Conservation (phyloP, 2,329 filamentous ascomycete genomes). For the Fusarium luffae region DNA sequence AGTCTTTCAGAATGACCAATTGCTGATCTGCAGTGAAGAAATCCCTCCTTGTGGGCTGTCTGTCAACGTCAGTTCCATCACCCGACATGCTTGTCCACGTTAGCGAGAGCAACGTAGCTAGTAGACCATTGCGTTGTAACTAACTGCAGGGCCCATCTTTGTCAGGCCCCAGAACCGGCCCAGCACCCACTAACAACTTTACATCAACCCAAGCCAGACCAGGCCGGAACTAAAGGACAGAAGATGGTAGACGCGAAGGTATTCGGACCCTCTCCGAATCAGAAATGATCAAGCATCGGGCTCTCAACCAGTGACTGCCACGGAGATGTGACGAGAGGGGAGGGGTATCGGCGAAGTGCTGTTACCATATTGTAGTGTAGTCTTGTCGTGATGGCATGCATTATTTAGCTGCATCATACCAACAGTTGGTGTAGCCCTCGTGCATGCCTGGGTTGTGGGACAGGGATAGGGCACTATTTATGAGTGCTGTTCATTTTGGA, state of each 20-base stretch:
- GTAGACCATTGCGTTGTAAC: background rate
- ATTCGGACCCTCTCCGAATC: slow-evolving; percentile 19
- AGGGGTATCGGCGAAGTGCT: slow-evolving; percentile 23
- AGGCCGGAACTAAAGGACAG: slow-evolving; percentile 2
- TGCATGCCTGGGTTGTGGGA: slow-evolving; percentile 5
- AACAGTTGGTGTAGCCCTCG: slow-evolving; percentile 14
- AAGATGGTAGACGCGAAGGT: slow-evolving; percentile 26
- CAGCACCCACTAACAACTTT: slow-evolving; percentile 29
- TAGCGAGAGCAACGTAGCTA: slow-evolving; percentile 28
- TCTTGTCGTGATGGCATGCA: slow-evolving; percentile 37
- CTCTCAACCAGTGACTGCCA: slow-evolving; percentile 14
- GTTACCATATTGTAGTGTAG: background rate
- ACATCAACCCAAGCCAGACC: slow-evolving; percentile 20
- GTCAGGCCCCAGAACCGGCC: slow-evolving; percentile 18
- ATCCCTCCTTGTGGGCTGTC: slow-evolving; percentile 30
- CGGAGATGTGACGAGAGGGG: background rate
- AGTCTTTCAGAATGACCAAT: slow-evolving; percentile 1
- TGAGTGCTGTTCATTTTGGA: background rate
- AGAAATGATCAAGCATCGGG: slow-evolving; percentile 7
- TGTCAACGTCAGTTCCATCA: slow-evolving; percentile 37
- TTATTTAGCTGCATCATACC: slow-evolving; percentile 37
- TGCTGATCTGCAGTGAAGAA: slow-evolving; percentile 1
- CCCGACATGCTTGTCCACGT: slow-evolving; percentile 33
- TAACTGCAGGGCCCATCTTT: slow-evolving; percentile 28
- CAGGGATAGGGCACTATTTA: slow-evolving; percentile 9